phyloP scores from a whole-genome alignment of 768 basidiomycete genomes.

The Sistotremastrum suecicum region DNA sequence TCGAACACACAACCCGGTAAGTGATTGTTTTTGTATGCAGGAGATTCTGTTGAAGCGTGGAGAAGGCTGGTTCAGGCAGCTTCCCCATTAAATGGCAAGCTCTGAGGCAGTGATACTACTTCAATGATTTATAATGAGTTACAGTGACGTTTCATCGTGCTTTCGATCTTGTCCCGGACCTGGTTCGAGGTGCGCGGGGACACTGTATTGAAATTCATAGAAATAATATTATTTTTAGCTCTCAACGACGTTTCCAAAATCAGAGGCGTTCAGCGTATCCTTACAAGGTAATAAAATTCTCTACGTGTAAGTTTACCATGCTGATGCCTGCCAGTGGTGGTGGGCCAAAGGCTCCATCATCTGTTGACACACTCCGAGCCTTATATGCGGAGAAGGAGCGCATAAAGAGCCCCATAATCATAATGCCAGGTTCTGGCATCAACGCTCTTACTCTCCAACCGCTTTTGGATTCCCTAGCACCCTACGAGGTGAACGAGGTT shows the following conservation, averaged over 20 bases:
- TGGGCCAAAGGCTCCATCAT: slow-evolving; percentile 21
- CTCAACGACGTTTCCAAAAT: slow-evolving; percentile 37
- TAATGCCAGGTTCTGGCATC: slow-evolving; percentile 71
- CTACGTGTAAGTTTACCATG: neutral
- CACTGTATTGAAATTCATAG: neutral
- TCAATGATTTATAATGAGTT: neutral
- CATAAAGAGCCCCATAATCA: slow-evolving; percentile 10
- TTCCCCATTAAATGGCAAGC: slow-evolving; percentile 45
- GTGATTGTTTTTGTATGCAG: slow-evolving; percentile 7
- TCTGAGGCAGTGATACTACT: neutral
- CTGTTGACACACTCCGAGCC: slow-evolving; percentile 10
- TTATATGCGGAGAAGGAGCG: slow-evolving; percentile 1
- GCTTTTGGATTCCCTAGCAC: slow-evolving; percentile 36
- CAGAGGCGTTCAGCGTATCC: slow-evolving; percentile 54
- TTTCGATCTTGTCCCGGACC: slow-evolving; percentile 55
- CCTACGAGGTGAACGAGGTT: slow-evolving; percentile 48
- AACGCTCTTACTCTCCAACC: slow-evolving; percentile 37
- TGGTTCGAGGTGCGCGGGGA: slow-evolving; percentile 31
- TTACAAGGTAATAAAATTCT: slow-evolving; percentile 48
- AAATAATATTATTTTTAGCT: slow-evolving; percentile 16
- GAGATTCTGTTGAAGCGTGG: neutral
- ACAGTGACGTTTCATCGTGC: slow-evolving; percentile 70
- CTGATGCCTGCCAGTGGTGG: slow-evolving; percentile 32
- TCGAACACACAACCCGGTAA: slow-evolving; percentile 40
- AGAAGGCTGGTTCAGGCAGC: slow-evolving; percentile 43